A percentile compares a stretch with the other conserved stretches of the same genome.
These are phyloP conservation scores for Candida qinlingensis DNA, from an alignment of 805 yeast genomes.

Conservation along the genomic window DNA sequence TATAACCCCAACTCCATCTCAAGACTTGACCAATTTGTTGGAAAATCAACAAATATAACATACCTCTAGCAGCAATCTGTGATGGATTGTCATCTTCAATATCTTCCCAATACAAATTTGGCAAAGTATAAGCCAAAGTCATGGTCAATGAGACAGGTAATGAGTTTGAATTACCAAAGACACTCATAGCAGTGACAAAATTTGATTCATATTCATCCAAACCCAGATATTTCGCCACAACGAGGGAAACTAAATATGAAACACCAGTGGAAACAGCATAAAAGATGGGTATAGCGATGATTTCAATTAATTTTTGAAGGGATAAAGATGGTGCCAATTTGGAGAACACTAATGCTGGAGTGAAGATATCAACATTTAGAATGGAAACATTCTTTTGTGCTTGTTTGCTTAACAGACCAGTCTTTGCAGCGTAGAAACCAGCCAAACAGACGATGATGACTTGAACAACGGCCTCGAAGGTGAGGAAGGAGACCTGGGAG, in stretches of 20 bases:
- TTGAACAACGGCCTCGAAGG: slow-evolving; percentile 88
- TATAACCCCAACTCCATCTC: slow-evolving; percentile 87
- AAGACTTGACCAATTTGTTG: slow-evolving; percentile 81
- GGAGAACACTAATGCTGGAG: slow-evolving; percentile 90
- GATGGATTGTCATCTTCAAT: slow-evolving; percentile 60
- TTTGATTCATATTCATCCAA: slow-evolving; percentile 75
- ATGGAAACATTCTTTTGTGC: slow-evolving; percentile 76
- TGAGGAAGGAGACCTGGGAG: slow-evolving; percentile 45
- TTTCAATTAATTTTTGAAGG: slow-evolving; percentile 69
- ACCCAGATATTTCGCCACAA: slow-evolving; percentile 45
- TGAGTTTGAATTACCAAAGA: slow-evolving; percentile 92
- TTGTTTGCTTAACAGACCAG: slow-evolving; percentile 60
- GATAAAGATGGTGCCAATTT: slow-evolving; percentile 69
- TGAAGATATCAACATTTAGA: slow-evolving; percentile 85
- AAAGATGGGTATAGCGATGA: slow-evolving; percentile 78
- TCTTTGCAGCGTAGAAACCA: slow-evolving; percentile 79
- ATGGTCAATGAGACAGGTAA: slow-evolving; percentile 88
- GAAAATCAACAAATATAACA: slow-evolving; percentile 64
- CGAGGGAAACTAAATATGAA: slow-evolving; percentile 57
- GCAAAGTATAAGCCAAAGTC: slow-evolving; percentile 70
- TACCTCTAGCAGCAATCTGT: slow-evolving; percentile 73
- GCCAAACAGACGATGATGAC: slow-evolving; percentile 82
- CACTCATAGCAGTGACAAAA: slow-evolving; percentile 95
- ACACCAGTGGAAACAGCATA: slow-evolving; percentile 79
- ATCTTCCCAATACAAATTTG: slow-evolving; percentile 72